Evolutionary conservation across 768 basidiomycete genomes (phyloP), one percentile per base, ranked within the genome.

Genomic region (Leccinum boreale): DNA sequence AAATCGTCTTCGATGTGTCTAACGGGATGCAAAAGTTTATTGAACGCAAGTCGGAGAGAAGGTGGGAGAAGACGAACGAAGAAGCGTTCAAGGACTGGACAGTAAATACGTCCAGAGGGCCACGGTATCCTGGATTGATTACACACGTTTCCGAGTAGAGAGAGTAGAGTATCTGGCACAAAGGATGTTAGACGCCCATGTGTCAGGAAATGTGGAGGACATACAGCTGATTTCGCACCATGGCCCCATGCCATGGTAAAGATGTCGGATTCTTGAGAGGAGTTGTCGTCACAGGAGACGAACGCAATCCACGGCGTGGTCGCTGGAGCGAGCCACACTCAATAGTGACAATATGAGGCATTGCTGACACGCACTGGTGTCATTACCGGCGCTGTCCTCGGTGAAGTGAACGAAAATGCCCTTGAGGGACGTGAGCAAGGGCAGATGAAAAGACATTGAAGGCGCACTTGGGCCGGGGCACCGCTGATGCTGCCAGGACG

Each of bases 281-380:
- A 76, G 58, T 81, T 74, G 15, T 69, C 67, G 67, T 95, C 93
- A 71, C 94, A 96, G 3, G 85, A 81, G 50, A 97, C 82, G 61
- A 94, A 79, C 12, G 94, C 94, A 64, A 97, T 89, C 93, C 94
- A 97, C 4, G 94, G 92, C 0, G 93, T 91, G 5, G 75, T 78
- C 3, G 90, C 88, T 82, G 68, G 62, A 26, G 58, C 64, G 67
- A 54, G 53, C 51, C 24, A 63, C 52, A 45, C 42, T 64, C 36
- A 51, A 57, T 53, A 52, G 55, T 50, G 61, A 62, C 17, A 52
- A 56, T 50, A 45, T 15, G 42, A 50, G 51, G 12, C 67, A 78
- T 35, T n/a, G 70, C 57, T 79, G 78, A n/a, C 46, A 76, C 84
- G 62, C 73, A 75, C 84, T 81, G 45, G 78, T 81, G 29, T 73